Evolutionary conservation across 1,139 yeast genomes (phyloP), one percentile per base, ranked within the genome.

Genomic region (Debaryomyces nepalensis): DNA sequence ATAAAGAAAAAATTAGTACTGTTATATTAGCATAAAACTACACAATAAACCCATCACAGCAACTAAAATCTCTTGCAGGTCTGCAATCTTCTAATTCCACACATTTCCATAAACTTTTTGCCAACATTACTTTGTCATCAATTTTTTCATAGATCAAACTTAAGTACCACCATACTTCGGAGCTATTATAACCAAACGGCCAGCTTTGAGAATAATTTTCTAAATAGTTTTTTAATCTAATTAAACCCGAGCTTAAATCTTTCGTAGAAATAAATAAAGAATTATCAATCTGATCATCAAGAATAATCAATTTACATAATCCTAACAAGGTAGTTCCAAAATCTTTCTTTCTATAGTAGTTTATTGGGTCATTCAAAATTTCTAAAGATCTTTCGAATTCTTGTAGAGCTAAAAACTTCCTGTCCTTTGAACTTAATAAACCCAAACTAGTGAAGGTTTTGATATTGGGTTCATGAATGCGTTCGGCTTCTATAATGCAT

Each of bases 141-240:
- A 80, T 70, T 20, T 60, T 66, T 52, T 84, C 93, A 57, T 85
- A 85, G 26, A 86, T 73, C 51, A 75, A 67, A 3, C 90, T 79
- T 48, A 88, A 70, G 45, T 78, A 75, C 75, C 81, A 84, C 89
- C 95, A 87, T 10, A 85, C 75, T 58, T 88, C 96, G 1, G 87
- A 69, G 23, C 73, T 70, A 53, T 77, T 77, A 47, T 75, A 66
- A 2, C 88, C 95, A 32, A 49, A 70, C 53, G 57, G 83, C 79
- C 61, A 83, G 60, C 70, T 61, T 43, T 62, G 59, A 8, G 66
- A 49, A 43, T 53, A 62, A n/a, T 70, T 63, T 52, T 87, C 93
- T 42, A 89, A 68, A 41, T 81, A 64, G 42, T 80, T 75, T 58
- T 82, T 80, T 47, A 84, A 67, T 42, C 95, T 70, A 3, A 88